These are phyloP conservation scores for Secale cereale DNA, from an alignment of 176 grass and related monocot genomes.

Conservation along the genomic window DNA sequence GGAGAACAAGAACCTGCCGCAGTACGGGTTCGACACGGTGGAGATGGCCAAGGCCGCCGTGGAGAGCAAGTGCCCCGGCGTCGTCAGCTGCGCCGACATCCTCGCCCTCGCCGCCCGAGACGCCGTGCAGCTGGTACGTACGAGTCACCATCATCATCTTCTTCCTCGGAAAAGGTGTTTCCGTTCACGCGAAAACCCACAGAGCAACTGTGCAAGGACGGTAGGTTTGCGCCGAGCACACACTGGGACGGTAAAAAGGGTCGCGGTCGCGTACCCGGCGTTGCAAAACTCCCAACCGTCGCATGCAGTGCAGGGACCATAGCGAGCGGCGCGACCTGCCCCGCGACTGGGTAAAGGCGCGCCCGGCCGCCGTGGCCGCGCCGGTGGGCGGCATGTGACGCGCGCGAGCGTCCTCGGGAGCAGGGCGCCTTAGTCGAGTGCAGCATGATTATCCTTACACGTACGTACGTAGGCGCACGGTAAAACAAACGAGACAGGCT, in stretches of 20 bases:
- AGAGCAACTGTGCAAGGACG: not conserved
- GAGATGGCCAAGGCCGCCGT: conserved; percentile 81
- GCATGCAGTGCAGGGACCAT: conserved; percentile 15
- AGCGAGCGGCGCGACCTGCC: not conserved
- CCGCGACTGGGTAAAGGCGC: conserved; percentile 9
- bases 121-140: conserved; percentile 70
- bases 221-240: not conserved
- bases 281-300: not conserved
- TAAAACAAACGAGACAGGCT: too few relatives aligned
- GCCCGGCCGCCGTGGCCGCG: not conserved
- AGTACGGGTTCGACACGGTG: conserved; percentile 80
- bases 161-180: too few relatives aligned
- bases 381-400: not conserved
- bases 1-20: conserved; percentile 74
- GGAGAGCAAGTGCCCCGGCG: conserved; percentile 73
- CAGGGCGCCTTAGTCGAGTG: not conserved
- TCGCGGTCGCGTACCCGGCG: not conserved
- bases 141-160: not conserved
- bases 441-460: not conserved
- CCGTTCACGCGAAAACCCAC: not conserved
- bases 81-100: conserved; percentile 90
- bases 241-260: not conserved
- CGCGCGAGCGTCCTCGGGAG: not conserved
- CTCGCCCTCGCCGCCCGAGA: conserved; percentile 83
- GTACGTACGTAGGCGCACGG: not conserved